A percentile compares a stretch with the other conserved stretches of the same genome.
phyloP scores from a whole-genome alignment of 2,329 filamentous ascomycete genomes.

The Zopfia rhizophila region DNA sequence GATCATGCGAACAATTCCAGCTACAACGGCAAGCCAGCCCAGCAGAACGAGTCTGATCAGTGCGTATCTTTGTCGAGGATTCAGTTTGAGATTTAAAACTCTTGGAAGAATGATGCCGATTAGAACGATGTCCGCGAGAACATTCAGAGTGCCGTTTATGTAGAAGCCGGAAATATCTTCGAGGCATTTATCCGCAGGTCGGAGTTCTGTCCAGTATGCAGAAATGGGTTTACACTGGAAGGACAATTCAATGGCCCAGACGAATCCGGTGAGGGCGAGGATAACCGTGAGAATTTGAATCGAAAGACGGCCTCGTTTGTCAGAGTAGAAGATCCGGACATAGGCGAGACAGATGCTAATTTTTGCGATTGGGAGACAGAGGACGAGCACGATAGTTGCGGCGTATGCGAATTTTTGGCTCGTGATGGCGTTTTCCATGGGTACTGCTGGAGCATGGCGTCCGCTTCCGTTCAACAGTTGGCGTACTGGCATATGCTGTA shows the following conservation, averaged over 20 bases:
- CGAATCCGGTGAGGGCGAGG: too few species aligned
- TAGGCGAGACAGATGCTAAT: conserved; percentile 37
- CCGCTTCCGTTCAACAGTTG: conserved; percentile 30
- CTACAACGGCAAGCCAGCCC: conserved; percentile 28
- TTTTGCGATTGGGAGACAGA: conserved; percentile 29
- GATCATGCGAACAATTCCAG: conserved; percentile 30
- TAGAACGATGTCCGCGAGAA: conserved; percentile 27
- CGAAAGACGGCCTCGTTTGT: conserved; percentile 24
- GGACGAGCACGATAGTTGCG: conserved; percentile 25
- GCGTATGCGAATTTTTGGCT: conserved; percentile 33
- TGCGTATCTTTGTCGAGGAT: conserved; percentile 26
- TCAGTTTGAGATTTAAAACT: conserved; percentile 27
- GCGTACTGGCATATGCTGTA: conserved; percentile 34
- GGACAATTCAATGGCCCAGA: conserved; percentile 22
- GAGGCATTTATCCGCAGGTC: conserved; percentile 27
- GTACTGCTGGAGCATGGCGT: conserved; percentile 23
- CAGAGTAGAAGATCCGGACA: conserved; percentile 32
- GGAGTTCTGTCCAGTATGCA: conserved; percentile 33
- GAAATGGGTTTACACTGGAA: conserved; percentile 31
- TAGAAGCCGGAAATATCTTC: conserved; percentile 22
- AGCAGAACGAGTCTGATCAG: conserved; percentile 29
- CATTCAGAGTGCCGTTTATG: conserved; percentile 25
- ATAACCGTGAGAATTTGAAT: conserved; percentile 26
- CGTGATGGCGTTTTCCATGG: conserved; percentile 9
- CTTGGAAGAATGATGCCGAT: conserved; percentile 34